Percentiles rank a stretch among this genome's conserved stretches.
Conservation (phyloP, 1,284 basidiomycete species). For the Bjerkandera adusta region DNA sequence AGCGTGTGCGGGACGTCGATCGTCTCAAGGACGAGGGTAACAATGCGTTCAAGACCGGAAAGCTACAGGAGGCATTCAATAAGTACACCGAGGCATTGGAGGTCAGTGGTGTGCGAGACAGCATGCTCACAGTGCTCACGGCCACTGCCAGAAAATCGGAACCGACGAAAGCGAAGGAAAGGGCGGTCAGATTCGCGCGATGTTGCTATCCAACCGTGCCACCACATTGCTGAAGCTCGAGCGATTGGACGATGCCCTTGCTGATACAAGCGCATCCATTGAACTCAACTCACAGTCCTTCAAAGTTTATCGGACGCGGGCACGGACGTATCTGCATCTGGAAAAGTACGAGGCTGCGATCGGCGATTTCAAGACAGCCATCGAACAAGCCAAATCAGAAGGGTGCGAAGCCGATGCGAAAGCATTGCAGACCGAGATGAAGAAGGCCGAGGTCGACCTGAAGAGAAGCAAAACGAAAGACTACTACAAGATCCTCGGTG, state of each 20-base stretch:
- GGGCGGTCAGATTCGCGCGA: constrained; percentile 76
- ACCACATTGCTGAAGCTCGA: constrained; percentile 78
- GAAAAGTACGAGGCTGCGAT: constrained; percentile 77
- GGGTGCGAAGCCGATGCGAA: constrained; percentile 61
- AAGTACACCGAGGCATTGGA: constrained; percentile 74
- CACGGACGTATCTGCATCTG: constrained; percentile 71
- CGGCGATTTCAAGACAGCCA: constrained; percentile 75
- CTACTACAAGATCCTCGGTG: constrained; percentile 75
- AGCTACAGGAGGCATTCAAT: constrained; percentile 60
- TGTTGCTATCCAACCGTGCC: constrained; percentile 81
- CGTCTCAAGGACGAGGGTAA: constrained; percentile 86
- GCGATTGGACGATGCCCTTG: constrained; percentile 64
- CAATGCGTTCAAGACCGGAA: constrained; percentile 65
- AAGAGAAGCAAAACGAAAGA: constrained; percentile 86
- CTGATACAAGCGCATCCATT: constrained; percentile 71
- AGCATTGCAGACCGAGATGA: constrained; percentile 62
- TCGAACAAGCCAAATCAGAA: constrained; percentile 65
- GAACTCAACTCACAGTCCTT: constrained; percentile 64
- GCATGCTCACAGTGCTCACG: not conserved
- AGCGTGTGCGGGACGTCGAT: constrained; percentile 78
- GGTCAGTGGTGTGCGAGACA: constrained; percentile 30
- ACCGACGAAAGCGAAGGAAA: constrained; percentile 62
- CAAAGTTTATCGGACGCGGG: constrained; percentile 86
- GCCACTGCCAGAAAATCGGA: constrained; percentile 57
- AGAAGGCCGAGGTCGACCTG: constrained; percentile 73